Base-by-base conservation (phyloP, 2,329 filamentous ascomycete species). In the Fusarium dimerum region DNA sequence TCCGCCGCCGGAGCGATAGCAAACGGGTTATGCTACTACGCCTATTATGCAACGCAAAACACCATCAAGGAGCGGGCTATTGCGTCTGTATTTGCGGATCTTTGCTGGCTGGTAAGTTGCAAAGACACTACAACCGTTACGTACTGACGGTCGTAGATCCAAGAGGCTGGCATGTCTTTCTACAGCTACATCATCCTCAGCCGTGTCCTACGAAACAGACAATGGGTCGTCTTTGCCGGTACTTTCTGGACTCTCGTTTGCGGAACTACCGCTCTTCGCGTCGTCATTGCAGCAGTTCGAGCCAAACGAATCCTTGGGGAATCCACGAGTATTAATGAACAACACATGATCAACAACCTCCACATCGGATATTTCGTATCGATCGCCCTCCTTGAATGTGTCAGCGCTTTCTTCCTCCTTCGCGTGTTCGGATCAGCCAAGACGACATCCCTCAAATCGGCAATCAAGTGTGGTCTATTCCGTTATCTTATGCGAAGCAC, bases 231-330 rank as follows among this genome's bases (percentile, higher is more conserved):
- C 4, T 83, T 83, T 52, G 73, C 78, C 39, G 65, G 66, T 4
- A 74, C 86, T 5, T 81, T 86, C 58, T 86, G 83, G 56, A 78
- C 76, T 4, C 81, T 86, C 55, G 69, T 86, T 36, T 69, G 77
- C 1, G 70, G 82, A 10, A 80, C 84, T 38, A 64, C 70, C 2
- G 67, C 76, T 0, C 75, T 85, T 39, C 78, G 82, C 43, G 61
- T 77, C 10, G 56, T 63, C 13, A 75, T 77, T 40, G 62, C 70
- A 12, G 58, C 65, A 5, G 59, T 64, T 1, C 62, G 74, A 26
- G 61, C 67, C 3, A 59, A 56, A 7, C 65, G 64, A 38, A 68
- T 75, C 9, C 15, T 71, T 2, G 53, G 58, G 7, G 60, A 52
- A 2, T 54, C 58, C 9, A 46, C 57, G 2, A 36, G 13, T 10